Base-by-base conservation (phyloP, 345 rosid genomes). In the Trapa bicornis region DNA sequence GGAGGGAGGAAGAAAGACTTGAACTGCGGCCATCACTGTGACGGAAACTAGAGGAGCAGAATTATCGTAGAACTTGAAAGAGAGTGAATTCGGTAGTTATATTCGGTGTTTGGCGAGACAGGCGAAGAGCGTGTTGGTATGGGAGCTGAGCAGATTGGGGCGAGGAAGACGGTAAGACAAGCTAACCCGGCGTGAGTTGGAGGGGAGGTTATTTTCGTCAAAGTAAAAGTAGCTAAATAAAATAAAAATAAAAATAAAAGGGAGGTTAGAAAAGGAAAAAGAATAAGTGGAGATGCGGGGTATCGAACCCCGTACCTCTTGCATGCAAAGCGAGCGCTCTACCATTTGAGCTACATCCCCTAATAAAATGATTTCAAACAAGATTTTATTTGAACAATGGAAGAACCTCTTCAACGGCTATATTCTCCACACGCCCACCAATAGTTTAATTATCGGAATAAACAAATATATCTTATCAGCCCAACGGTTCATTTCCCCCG, bases 401-500 rank as follows among this genome's bases (percentile, higher is more conserved):
- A 22, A 22, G 0, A 22, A 22, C 29, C 29, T 22, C 29, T 22
- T 22, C 62, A 85, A 83, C 92, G 85, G 83, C 89, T 85, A 83
- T 69, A 70, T 81, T 73, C 68, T 4, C 75, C 66, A 69, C 62
- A 22, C 68, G 33, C 13, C 13, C 58, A 61, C 11, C 37, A 43
- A 63, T 41, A 41, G 7, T 6, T 72, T 62, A 68, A 76, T 80
- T 80, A 64, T 38, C 43, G 16, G 43, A 65, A 41, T 74, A 67
- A 71, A 6, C 45, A 12, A 67, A 72, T 69, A 32, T 3, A 70
- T 75, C 69, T 5, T 37, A 57, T 53, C 65, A 8, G 9, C 70
- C 79, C 80, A 88, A 92, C 96, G 96, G 91, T 86, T 82, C 84
- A 72, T 81, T 79, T 77, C 65, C 72, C 52, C 71, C 61, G 45